These are phyloP conservation scores for Talaromyces sp. DNA, from an alignment of 2,329 filamentous ascomycete genomes.

Conservation along the genomic window DNA sequence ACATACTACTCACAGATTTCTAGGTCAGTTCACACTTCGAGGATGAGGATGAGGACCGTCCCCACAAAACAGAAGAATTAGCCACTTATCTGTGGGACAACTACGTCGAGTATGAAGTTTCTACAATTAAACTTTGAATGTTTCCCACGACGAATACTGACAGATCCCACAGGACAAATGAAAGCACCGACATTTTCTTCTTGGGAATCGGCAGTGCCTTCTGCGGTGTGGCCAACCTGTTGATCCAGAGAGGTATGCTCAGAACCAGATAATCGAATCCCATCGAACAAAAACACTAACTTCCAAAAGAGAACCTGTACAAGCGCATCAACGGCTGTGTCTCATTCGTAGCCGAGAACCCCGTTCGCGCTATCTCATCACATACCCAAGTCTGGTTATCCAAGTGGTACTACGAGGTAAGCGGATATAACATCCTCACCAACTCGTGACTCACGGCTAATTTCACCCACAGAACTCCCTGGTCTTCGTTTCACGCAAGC, in stretches of 20 bases:
- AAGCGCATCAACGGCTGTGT: slow-evolving; percentile 71
- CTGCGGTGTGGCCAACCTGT: slow-evolving; percentile 76
- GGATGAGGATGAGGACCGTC: slow-evolving; percentile 54
- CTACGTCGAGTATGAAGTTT: slow-evolving; percentile 70
- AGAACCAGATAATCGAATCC: neutral
- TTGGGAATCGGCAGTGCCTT: slow-evolving; percentile 91
- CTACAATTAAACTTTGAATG: neutral
- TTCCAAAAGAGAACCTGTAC: slow-evolving; percentile 59
- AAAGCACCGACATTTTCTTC: slow-evolving; percentile 75
- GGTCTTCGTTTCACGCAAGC: slow-evolving; percentile 75
- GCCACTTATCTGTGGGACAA: slow-evolving; percentile 95
- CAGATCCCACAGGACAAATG: slow-evolving; percentile 55
- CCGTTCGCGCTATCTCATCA: slow-evolving; percentile 77
- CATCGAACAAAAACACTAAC: slow-evolving; percentile 7
- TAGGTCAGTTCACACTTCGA: slow-evolving; percentile 44
- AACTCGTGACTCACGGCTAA: neutral
- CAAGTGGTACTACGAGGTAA: slow-evolving; percentile 76
- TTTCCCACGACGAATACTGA: neutral
- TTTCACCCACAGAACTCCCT: slow-evolving; percentile 61
- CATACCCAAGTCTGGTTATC: slow-evolving; percentile 69
- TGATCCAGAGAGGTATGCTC: slow-evolving; percentile 70
- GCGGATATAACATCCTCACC: slow-evolving; percentile 11
- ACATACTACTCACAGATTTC: neutral
- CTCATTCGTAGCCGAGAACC: slow-evolving; percentile 76
- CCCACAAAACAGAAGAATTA: slow-evolving; percentile 66